Base-by-base conservation (phyloP, 2,329 filamentous ascomycete genomes). In the Trichoderma simmonsii region DNA sequence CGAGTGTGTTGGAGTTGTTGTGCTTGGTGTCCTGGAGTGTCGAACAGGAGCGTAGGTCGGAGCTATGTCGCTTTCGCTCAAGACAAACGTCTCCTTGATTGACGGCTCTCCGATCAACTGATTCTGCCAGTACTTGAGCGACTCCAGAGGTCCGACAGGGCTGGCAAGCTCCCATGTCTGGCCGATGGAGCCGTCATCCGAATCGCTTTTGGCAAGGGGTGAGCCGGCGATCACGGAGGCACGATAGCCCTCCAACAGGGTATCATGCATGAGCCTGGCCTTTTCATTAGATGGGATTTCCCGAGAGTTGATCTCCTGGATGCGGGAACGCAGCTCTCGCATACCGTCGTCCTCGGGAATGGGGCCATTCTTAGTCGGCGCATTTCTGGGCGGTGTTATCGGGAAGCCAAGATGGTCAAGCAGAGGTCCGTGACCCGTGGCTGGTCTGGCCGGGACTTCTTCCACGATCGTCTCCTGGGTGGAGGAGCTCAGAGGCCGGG, bases 341-440 rank as follows among this genome's bases (percentile, higher is more conserved):
- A 93, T 95, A 59, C 93, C 93, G 84, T 96, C 93, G 77, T 95
- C 92, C 78, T 91, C 93, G 1, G 93, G 92, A 54, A 94, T 81
- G 51, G 76, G 79, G 15, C 78, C 79, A 62, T 75, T 77, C 72
- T 77, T 79, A 69, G 72, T 74, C 9, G 56, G 18, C 57, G 34
- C 30, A 64, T 57, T 64, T 48, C 71, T 61, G 28, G 63, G 68
- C 30, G 80, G 77, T 56, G 77, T 78, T 71, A 79, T 69, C 12
- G 79, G 77, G 64, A 81, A 79, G 57, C 78, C 78, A 14, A 82
- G 77, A 62, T 79, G 81, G 61, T 82, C 80, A 32, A 74, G 80
- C 12, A 77, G 73, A 24, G 76, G 71, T 51, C 72, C 74, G 63
- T 78, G 75, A 56, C 73, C 72, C 30, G 75, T 74, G 28, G 72